These are phyloP conservation scores for Yamadazyma philogaea DNA, from an alignment of 805 yeast genomes.

Conservation along the genomic window DNA sequence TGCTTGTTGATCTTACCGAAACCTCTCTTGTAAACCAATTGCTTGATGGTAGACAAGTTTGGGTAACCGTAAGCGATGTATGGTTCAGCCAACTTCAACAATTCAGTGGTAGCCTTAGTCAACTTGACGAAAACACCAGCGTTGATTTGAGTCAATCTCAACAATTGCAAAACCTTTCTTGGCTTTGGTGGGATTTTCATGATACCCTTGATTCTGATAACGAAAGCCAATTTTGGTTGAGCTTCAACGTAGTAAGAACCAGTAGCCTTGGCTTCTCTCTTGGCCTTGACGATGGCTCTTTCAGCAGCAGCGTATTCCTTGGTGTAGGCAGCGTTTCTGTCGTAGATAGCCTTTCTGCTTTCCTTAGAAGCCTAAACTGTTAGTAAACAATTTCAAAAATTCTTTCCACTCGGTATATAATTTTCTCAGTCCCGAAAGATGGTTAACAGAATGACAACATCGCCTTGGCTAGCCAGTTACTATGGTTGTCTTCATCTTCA, in stretches of 20 bases:
- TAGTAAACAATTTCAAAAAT: constrained; percentile 20
- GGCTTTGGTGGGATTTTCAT: constrained; percentile 98
- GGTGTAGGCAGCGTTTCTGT: constrained; percentile 96
- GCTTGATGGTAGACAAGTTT: constrained; percentile 84
- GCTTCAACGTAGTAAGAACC: constrained; percentile 95
- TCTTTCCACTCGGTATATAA: background rate
- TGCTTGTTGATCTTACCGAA: constrained; percentile 96
- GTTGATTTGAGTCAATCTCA: constrained; percentile 91
- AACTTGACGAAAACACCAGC: constrained; percentile 93
- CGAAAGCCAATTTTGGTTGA: constrained; percentile 91
- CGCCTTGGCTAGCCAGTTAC: constrained; percentile 65
- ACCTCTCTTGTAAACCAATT: constrained; percentile 96
- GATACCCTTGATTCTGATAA: constrained; percentile 99
- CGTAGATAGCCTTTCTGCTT: constrained; percentile 69
- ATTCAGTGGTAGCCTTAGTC: constrained; percentile 93
- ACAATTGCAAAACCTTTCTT: constrained; percentile 94
- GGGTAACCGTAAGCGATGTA: constrained; percentile 98
- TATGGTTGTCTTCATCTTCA: constrained; percentile 53
- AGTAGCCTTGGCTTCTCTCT: constrained; percentile 90
- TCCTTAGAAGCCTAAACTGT: constrained; percentile 42
- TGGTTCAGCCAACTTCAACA: constrained; percentile 91
- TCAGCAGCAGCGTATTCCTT: constrained; percentile 91
- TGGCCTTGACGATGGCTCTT: constrained; percentile 80
- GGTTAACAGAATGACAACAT: constrained; percentile 76
- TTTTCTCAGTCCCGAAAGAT: constrained; percentile 79